These are phyloP conservation scores for Mortierella sp. DNA, from an alignment of 371 early-diverging fungal genomes.

Conservation along the genomic window DNA sequence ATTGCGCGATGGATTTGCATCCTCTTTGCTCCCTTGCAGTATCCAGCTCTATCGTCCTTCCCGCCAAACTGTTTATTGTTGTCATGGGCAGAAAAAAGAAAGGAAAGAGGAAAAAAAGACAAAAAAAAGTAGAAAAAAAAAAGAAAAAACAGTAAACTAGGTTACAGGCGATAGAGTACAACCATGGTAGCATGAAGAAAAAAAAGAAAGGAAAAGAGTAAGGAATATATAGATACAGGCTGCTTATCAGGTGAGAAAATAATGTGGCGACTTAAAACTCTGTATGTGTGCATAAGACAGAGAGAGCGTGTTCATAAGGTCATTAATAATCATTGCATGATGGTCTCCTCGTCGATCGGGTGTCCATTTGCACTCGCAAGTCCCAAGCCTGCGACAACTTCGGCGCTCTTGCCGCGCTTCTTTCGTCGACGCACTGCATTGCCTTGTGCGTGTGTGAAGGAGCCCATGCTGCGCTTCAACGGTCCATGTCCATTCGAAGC, in stretches of 20 bases:
- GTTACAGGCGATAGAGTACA: too few species aligned
- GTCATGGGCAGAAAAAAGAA: conserved; percentile 5
- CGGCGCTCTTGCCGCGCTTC: conserved; percentile 53
- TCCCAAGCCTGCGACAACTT: conserved; percentile 42
- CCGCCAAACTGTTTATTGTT: background rate
- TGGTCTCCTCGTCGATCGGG: conserved; percentile 32
- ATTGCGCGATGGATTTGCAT: too few species aligned
- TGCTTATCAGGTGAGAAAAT: too few species aligned
- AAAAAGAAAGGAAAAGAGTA: too few species aligned
- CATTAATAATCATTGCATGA: conserved; percentile 29
- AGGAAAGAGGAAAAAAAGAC: background rate
- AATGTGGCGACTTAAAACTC: too few species aligned
- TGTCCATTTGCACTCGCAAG: conserved; percentile 20
- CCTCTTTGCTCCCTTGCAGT: too few species aligned
- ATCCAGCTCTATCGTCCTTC: too few species aligned
- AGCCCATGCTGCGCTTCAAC: conserved; percentile 53
- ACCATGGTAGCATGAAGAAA: too few species aligned
- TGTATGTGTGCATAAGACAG: too few species aligned
- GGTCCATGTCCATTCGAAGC: conserved; percentile 37
- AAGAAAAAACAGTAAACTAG: too few species aligned
- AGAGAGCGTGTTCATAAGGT: conserved; percentile 4
- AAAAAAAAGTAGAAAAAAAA: too few species aligned
- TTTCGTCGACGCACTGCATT: conserved; percentile 47
- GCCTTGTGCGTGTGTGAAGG: conserved; percentile 20
- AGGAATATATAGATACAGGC: too few species aligned